Percentiles rank a stretch among this genome's conserved stretches.
Evolutionary conservation across 352 stramenopile species (phyloP).

Genomic region (Globisporangium orthogonon): DNA sequence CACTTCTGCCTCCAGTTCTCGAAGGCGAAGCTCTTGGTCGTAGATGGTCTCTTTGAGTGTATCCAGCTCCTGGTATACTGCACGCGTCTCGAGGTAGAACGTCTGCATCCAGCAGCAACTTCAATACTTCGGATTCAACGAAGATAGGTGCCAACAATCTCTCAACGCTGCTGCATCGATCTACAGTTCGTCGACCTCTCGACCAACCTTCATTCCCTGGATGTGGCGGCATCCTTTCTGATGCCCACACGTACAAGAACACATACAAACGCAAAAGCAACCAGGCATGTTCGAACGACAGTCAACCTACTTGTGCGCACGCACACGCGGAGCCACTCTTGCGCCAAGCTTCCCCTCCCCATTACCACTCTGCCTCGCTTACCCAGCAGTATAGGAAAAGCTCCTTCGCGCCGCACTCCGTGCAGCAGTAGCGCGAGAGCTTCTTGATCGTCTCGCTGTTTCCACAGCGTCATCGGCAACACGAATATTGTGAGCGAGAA

Average conservation of each 20-base stretch:
- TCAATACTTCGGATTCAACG: neutral
- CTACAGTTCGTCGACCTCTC: neutral
- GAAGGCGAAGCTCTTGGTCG: constrained; percentile 45
- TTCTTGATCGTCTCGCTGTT: constrained; percentile 36
- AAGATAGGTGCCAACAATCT: neutral
- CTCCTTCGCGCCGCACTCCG: constrained; percentile 48
- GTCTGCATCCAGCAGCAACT: constrained; percentile 16
- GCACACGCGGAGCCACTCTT: neutral
- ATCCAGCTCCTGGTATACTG: constrained; percentile 44
- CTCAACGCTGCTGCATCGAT: neutral
- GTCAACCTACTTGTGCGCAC: too few species aligned
- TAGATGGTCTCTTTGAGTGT: constrained; percentile 56
- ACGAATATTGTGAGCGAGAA: too few species aligned
- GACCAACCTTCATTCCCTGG: constrained; percentile 51
- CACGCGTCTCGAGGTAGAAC: constrained; percentile 51
- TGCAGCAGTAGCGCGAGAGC: constrained; percentile 52
- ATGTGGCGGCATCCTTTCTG: constrained; percentile 72
- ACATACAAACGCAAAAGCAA: neutral
- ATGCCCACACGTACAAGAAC: neutral
- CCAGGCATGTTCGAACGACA: neutral
- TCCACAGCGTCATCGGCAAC: neutral
- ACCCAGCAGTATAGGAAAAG: constrained; percentile 70
- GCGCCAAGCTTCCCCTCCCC: neutral
- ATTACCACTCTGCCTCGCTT: neutral
- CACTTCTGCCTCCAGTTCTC: constrained; percentile 38